Conservation (phyloP, 768 basidiomycete species). For the Dendrothele bispora region DNA sequence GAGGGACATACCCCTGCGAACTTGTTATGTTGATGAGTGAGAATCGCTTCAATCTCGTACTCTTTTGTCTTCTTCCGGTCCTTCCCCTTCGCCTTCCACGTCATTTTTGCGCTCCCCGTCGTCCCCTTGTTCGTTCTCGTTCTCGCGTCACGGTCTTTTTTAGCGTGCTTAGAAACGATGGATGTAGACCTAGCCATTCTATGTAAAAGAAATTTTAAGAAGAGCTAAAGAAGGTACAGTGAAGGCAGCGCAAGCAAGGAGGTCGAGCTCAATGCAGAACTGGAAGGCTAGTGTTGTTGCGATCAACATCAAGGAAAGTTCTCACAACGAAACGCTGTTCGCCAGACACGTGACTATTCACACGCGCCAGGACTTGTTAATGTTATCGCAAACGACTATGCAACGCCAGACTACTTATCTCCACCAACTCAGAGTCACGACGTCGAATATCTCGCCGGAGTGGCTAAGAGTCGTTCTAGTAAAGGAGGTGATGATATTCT, state of each 20-base stretch:
- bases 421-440: too few relatives aligned
- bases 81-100: conserved; percentile 29
- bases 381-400: too few relatives aligned
- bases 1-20: conserved; percentile 45
- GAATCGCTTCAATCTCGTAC: conserved; percentile 78
- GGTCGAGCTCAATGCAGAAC: not conserved
- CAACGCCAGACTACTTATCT: too few relatives aligned
- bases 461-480: too few relatives aligned
- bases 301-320: too few relatives aligned
- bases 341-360: too few relatives aligned
- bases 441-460: too few relatives aligned
- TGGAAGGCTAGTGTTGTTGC: too few relatives aligned
- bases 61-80: conserved; percentile 51
- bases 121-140: conserved; percentile 25
- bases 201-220: too few relatives aligned
- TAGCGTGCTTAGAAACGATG: conserved; percentile 4
- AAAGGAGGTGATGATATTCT: too few relatives aligned
- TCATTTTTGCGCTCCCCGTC: conserved; percentile 35
- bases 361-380: too few relatives aligned
- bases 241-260: not conserved
- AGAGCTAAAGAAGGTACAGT: not conserved
- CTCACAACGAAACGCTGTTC: too few relatives aligned
- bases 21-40: conserved; percentile 65
- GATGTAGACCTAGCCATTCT: conserved; percentile 15
- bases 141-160: conserved; percentile 1